These are phyloP conservation scores for Pichia sp. DNA, from an alignment of 1,139 yeast genomes.

Conservation along the genomic window DNA sequence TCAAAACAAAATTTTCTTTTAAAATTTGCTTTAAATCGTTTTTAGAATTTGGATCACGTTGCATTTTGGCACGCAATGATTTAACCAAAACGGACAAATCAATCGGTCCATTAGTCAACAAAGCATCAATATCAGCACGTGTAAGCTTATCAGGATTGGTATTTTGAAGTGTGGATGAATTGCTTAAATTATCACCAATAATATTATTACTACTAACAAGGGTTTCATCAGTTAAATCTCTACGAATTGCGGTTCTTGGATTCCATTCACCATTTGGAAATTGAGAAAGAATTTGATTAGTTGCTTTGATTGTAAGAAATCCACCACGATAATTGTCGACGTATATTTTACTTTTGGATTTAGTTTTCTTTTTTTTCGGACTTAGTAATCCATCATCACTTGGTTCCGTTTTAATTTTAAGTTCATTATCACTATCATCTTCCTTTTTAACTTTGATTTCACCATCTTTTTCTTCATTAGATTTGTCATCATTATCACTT, in stretches of 20 bases:
- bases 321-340: slow-evolving; percentile 57
- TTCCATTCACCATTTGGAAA: slow-evolving; percentile 86
- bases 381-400: slow-evolving; percentile 4
- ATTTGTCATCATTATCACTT: slow-evolving; percentile 39
- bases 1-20: slow-evolving; percentile 61
- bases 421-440: slow-evolving; percentile 12
- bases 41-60: slow-evolving; percentile 58
- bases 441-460: slow-evolving; percentile 13
- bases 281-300: slow-evolving; percentile 50
- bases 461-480: slow-evolving; percentile 38
- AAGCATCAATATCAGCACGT: slow-evolving; percentile 51
- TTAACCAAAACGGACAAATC: slow-evolving; percentile 62
- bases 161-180: no score
- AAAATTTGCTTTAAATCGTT: slow-evolving; percentile 61
- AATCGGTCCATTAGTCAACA: slow-evolving; percentile 57
- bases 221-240: slow-evolving; percentile 21
- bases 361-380: slow-evolving; percentile 15
- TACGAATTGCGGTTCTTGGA: slow-evolving; percentile 49
- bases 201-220: slow-evolving; percentile 6
- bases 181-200: no score
- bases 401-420: slow-evolving; percentile 5
- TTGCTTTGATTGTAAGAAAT: slow-evolving; percentile 60
- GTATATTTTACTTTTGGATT: slow-evolving; percentile 29
- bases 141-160: slow-evolving; percentile 6
- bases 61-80: slow-evolving; percentile 56